Base-by-base conservation (phyloP, 2,329 filamentous ascomycete genomes). In the Mycocentrospora acerina region DNA sequence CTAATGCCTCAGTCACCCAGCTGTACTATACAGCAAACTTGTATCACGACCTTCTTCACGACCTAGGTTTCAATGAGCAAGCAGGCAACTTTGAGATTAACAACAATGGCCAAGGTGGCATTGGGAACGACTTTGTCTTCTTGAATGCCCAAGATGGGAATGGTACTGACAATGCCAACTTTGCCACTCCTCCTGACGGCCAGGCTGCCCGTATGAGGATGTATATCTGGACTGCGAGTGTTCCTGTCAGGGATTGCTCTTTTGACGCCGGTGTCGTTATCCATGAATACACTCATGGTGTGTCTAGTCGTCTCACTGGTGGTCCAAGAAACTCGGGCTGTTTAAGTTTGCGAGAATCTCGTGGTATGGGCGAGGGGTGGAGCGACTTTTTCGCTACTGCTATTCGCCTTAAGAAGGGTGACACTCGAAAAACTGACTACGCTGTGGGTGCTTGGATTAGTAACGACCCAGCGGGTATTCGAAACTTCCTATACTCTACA, bases 11-110 rank as follows among this genome's bases (percentile, higher is more conserved):
- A 0, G 67, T 78, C 37, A 72, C 76, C 0, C 79, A 82, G 61
- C 71, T 81, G 6, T 82, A 79, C 64, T 82, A 82, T 66, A 80
- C 76, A 0, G 68, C 72, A 18, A 81, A 82, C 67, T 69, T 67
- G 22, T 81, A 78, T 60, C 79, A 82, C 72, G 79, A 82, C 37
- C 56, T 82, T 0, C 69, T 81, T 9, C 75, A 80, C 46, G 51
- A 64, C 6, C 71, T 81, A 2, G 78, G 78, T 7, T 81, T 81
- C 59, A 75, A 62, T 22, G 78, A 81, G 58, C 58, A 45, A 1
- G 77, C 78, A 1, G 78, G 78, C 6, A 81, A 81, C 61, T 81
- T 81, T 59, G 71, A 81, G 62, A 48, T 60, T 34, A 74, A 78
- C 64, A 80, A 80, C 66, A 70, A 75, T 40, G 74, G 70, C 37